Evolutionary conservation across 768 basidiomycete species (phyloP), one percentile per base, ranked within the genome.

Genomic region (Trametes villosa): DNA sequence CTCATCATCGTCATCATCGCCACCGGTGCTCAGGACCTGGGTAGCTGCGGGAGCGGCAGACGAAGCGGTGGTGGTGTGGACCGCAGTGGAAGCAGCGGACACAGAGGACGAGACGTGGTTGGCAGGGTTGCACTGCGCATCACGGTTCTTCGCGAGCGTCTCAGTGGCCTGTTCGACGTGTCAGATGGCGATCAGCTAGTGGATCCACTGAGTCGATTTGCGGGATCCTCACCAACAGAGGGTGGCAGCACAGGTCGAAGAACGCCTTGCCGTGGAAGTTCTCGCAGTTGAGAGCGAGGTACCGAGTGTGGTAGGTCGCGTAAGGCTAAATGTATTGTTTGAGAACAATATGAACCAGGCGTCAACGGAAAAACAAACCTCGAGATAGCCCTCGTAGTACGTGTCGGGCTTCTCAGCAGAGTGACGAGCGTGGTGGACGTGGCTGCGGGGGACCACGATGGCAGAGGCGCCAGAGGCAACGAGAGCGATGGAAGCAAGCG

Each of bases 171-270:
- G 47, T n/a, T 42, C 18, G 64, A 52, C 17, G 34, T 29, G 29
- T 53, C 31, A 59, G 27, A 22, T 20, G 40, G 31, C 11, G 18
- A 31, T 48, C 11, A 30, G 22, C 15, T 8, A 29, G 29, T 40
- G 46, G 49, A 40, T 17, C 36, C 5, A 29, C 34, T 24, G 8
- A 47, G 48, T 46, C 36, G n/a, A 50, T 42, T 17, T 1, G 29
- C 9, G 9, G 22, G 33, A 42, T 12, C 72, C 80, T 40, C 70
- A 87, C 86, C 68, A 86, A 77, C 60, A 90, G 76, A 59, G 90
- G 86, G 71, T 85, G 85, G 79, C 91, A 90, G 70, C 92, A 93
- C 29, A 68, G 57, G 55, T 84, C 77, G 72, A 90, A 92, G 77
- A 87, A 88, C 9, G 51, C 0, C 13, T 66, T 69, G 53, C 57